Conservation (phyloP, 176 grass and related monocot genomes). For the Oryza glumipatula region DNA sequence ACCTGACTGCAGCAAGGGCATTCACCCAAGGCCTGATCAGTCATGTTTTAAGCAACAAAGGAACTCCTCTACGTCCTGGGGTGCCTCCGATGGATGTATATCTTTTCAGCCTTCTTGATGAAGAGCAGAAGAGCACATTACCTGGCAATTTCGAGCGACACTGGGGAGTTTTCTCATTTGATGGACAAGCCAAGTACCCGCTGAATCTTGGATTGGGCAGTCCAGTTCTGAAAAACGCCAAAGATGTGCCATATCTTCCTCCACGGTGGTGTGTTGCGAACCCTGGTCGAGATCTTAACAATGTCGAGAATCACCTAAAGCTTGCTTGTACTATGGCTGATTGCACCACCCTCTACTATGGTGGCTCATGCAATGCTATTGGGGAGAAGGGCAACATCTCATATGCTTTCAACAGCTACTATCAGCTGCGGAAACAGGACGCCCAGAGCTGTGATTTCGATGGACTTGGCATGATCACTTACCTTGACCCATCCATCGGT, state of each 20-base stretch:
- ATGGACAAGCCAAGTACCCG: slow-evolving; percentile 92
- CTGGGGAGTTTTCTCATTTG: slow-evolving; percentile 93
- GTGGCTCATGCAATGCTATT: slow-evolving; percentile 85
- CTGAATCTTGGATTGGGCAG: slow-evolving; percentile 79
- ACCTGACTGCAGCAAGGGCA: slow-evolving; percentile 78
- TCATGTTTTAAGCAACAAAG: slow-evolving; percentile 75
- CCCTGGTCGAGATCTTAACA: slow-evolving; percentile 49
- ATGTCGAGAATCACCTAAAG: slow-evolving; percentile 70
- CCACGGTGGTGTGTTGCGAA: slow-evolving; percentile 84
- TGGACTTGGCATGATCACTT: slow-evolving; percentile 80
- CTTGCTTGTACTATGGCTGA: slow-evolving; percentile 79
- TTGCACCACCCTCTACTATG: slow-evolving; percentile 78
- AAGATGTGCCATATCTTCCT: slow-evolving; percentile 79
- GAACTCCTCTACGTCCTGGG: slow-evolving; percentile 79
- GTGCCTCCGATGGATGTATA: slow-evolving; percentile 79
- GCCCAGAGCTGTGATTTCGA: slow-evolving; percentile 79
- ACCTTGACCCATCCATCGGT: slow-evolving; percentile 75
- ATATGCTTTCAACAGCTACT: slow-evolving; percentile 98
- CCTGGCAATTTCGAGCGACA: slow-evolving; percentile 95
- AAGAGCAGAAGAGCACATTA: slow-evolving; percentile 73
- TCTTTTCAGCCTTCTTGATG: slow-evolving; percentile 89
- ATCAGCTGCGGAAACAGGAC: slow-evolving; percentile 88
- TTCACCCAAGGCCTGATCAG: slow-evolving; percentile 91
- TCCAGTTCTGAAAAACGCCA: slow-evolving; percentile 71
- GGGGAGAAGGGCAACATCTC: slow-evolving; percentile 83